Base-by-base conservation (phyloP, 306 rosid genomes). In the Abrus pulchellus region DNA sequence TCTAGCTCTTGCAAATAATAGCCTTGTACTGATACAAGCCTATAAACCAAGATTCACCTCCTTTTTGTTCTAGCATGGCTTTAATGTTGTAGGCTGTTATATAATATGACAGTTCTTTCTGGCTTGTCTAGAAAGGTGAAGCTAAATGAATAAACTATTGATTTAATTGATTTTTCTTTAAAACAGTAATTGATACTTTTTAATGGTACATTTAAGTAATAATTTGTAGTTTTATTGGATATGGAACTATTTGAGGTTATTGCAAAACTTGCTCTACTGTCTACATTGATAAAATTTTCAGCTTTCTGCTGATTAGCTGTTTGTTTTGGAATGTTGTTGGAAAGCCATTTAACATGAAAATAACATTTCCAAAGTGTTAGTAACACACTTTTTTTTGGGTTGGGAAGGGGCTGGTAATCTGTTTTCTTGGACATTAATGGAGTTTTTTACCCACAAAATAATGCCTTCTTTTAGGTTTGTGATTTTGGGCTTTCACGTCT, bases 401-500 rank as follows among this genome's bases (percentile, higher is more conserved):
- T 1, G 9, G 20, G 30, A n/a, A 0, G 47, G 74, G 36, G n/a
- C 11, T 53, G 62, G 53, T 38, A 55, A n/a, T 72, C 28, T 45
- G 56, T 48, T 68, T 47, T 75, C 1, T 57, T 63, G 61, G 32
- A 61, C 33, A 50, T 14, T 52, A 66, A 78, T 68, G 33, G 28
- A 40, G n/a, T n/a, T 29, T 63, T 29, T 30, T 3, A 11, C 3
- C 7, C 5, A 14, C 41, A 66, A 66, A 72, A 43, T 48, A 61
- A 73, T 62, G 13, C 74, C 60, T 75, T 80, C 74, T 55, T 80
- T 54, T 75, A 96, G 99, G 99, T 96, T 83, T 86, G 97, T 62
- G 98, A 96, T 87, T 96, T 96, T 86, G 99, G 99, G 77, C 99
- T 96, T 80, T 96, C 99, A 41, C 98, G 97, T 49, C 81, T 90